Evolutionary conservation across 1,139 yeast genomes (phyloP).

Genomic region (Nakaseomyces bracarensis): DNA sequence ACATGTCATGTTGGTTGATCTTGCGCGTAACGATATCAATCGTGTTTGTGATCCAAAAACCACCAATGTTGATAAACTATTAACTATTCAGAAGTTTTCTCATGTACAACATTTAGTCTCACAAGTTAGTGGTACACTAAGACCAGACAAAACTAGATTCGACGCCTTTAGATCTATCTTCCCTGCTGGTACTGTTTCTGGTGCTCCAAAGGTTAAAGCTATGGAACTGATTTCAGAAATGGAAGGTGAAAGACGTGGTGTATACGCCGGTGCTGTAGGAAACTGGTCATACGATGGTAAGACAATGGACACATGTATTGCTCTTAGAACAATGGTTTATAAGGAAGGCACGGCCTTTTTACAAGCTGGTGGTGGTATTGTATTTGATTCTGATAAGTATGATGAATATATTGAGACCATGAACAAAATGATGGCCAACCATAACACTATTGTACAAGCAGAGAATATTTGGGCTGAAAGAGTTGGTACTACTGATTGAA

Average conservation of each 20-base stretch:
- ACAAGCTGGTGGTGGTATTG: slow-evolving; percentile 99
- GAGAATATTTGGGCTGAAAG: slow-evolving; percentile 60
- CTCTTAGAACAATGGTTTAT: slow-evolving; percentile 90
- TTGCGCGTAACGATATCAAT: slow-evolving; percentile 92
- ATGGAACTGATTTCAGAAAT: slow-evolving; percentile 89
- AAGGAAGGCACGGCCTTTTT: slow-evolving; percentile 85
- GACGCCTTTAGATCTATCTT: slow-evolving; percentile 96
- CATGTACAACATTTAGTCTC: slow-evolving; percentile 96
- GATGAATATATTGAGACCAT: slow-evolving; percentile 94
- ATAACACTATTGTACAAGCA: slow-evolving; percentile 81
- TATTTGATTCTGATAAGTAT: slow-evolving; percentile 85
- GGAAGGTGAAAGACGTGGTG: slow-evolving; percentile 88
- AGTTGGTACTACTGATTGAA: slow-evolving; percentile 25
- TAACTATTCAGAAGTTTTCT: slow-evolving; percentile 89
- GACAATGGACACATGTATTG: slow-evolving; percentile 95
- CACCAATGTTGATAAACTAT: slow-evolving; percentile 76
- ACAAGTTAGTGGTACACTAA: slow-evolving; percentile 84
- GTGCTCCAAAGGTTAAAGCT: slow-evolving; percentile 95
- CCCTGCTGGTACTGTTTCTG: slow-evolving; percentile 98
- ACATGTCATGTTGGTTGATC: slow-evolving; percentile 95
- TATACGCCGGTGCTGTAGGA: slow-evolving; percentile 99
- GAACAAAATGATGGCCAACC: slow-evolving; percentile 94
- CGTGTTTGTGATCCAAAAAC: slow-evolving; percentile 84
- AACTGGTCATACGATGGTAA: slow-evolving; percentile 92
- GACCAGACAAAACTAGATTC: slow-evolving; percentile 77